A percentile compares a stretch with the other conserved stretches of the same genome.
These are phyloP conservation scores for Mycena galopus DNA, from an alignment of 768 basidiomycete genomes.

Conservation along the genomic window DNA sequence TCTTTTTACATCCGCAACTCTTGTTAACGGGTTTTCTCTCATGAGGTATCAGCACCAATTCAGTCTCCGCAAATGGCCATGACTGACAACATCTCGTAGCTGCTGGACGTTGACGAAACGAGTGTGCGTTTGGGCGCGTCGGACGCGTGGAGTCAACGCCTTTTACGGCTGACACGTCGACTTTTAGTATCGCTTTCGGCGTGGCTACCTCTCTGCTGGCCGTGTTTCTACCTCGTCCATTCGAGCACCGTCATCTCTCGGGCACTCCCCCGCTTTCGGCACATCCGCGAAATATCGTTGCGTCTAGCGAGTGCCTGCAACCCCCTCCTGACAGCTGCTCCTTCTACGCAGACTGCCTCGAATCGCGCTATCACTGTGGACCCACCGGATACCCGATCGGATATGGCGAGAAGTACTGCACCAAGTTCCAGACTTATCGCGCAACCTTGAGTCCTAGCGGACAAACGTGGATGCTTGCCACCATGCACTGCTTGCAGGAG, in stretches of 20 bases:
- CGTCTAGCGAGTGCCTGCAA: constrained; percentile 38
- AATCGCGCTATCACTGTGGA: constrained; percentile 60
- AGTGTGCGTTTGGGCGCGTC: constrained; percentile 5
- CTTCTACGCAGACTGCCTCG: constrained; percentile 61
- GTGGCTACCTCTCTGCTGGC: not conserved
- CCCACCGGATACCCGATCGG: constrained; percentile 57
- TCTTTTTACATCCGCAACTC: no score
- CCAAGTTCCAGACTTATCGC: constrained; percentile 50
- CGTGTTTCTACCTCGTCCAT: not conserved
- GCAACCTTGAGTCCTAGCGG: constrained; percentile 47
- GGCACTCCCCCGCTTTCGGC: not conserved
- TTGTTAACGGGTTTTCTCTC: not conserved
- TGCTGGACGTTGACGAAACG: constrained; percentile 9
- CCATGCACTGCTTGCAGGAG: constrained; percentile 61
- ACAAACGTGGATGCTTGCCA: constrained; percentile 57
- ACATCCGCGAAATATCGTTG: not conserved
- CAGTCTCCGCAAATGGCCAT: not conserved
- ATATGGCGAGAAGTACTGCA: constrained; percentile 56
- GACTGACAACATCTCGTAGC: not conserved
- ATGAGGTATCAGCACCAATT: not conserved
- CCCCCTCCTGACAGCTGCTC: constrained; percentile 55
- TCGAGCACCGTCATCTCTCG: not conserved
- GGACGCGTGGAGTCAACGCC: not conserved
- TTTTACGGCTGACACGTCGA: not conserved
- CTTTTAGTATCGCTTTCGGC: not conserved